Base-by-base conservation (phyloP, 2,329 filamentous ascomycete genomes). In the Scedosporium boydii region DNA sequence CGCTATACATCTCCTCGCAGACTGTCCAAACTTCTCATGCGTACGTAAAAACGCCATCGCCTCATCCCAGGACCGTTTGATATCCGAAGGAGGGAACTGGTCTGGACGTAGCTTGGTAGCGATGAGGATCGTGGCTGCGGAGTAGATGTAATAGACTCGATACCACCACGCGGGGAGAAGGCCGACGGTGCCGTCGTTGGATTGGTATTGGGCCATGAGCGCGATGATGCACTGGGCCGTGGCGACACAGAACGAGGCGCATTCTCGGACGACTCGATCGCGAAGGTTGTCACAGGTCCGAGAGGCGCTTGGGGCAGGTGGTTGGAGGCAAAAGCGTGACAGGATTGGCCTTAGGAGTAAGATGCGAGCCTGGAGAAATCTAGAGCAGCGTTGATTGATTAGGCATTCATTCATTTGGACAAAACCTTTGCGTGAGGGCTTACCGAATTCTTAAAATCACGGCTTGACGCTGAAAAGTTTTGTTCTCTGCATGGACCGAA, bases 131-230 rank as follows among this genome's bases (percentile, higher is more conserved):
- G 71, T 74, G 1, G 74, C 72, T 0, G 74, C 73, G 0, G 73
- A 71, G 66, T 74, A 75, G 16, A 76, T 65, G 16, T 75, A 76
- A 62, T 73, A 75, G 0, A 76, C 68, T 0, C 74, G 67, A 53
- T 76, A 75, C 74, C 74, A 76, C 74, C 74, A 76, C 0, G 74
- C 73, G 1, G 74, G 75, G 0, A 76, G 65, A 0, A 75, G 65
- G 0, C 73, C 73, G 1, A 75, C 67, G 0, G 70, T 72, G 4
- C 67, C 69, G 6, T 76, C 71, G 5, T 66, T 63, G 0, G 66
- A 65, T n/a, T 73, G 71, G 48, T 74, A 68, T 12, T 70, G 61
- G 1, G 70, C 66, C 1, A 75, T 67, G 1, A 68, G 65, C 0
- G 69, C 62, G 12, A 76, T 74, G 7, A 74, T 70, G 1, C 67